These are phyloP conservation scores for Suhomyces kunorum DNA, from an alignment of 1,139 yeast species.

Conservation along the genomic window DNA sequence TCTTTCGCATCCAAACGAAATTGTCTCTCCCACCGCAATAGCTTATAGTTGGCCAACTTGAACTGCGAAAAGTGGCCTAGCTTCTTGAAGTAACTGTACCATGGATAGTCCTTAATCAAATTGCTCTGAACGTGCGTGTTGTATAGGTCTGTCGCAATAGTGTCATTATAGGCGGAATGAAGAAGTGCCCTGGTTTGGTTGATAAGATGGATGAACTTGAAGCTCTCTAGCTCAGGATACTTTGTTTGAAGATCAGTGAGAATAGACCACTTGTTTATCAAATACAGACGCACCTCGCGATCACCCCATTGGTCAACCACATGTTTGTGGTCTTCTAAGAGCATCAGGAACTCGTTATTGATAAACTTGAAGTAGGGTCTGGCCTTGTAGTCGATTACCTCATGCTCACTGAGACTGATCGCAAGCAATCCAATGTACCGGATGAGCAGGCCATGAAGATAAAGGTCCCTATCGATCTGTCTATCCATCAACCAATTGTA, in stretches of 20 bases:
- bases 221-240: slow-evolving; percentile 16
- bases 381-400: slow-evolving; percentile 38
- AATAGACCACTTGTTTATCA: slow-evolving; percentile 25
- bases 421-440: slow-evolving; percentile 40
- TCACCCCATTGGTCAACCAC: slow-evolving; percentile 25
- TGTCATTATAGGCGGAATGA: slow-evolving; percentile 29
- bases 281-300: slow-evolving; percentile 24
- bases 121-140: slow-evolving; percentile 44
- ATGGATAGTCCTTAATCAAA: slow-evolving; percentile 64
- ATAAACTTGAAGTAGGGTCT: slow-evolving; percentile 26
- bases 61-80: slow-evolving; percentile 58
- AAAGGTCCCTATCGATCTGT: slow-evolving; percentile 31
- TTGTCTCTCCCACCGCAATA: slow-evolving; percentile 50
- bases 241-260: slow-evolving; percentile 23
- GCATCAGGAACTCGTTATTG: slow-evolving; percentile 20
- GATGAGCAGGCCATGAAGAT: slow-evolving; percentile 41
- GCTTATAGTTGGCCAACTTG: slow-evolving; percentile 54
- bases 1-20: slow-evolving; percentile 28
- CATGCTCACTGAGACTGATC: slow-evolving; percentile 44
- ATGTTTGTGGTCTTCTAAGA: slow-evolving; percentile 18
- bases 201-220: slow-evolving; percentile 24
- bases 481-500: slow-evolving; percentile 35
- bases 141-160: slow-evolving; percentile 37
- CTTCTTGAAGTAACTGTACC: slow-evolving; percentile 64
- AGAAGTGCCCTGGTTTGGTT: slow-evolving; percentile 18